Evolutionary conservation across 352 stramenopile species (phyloP).

Genomic region (Phytophthora ohioensis): DNA sequence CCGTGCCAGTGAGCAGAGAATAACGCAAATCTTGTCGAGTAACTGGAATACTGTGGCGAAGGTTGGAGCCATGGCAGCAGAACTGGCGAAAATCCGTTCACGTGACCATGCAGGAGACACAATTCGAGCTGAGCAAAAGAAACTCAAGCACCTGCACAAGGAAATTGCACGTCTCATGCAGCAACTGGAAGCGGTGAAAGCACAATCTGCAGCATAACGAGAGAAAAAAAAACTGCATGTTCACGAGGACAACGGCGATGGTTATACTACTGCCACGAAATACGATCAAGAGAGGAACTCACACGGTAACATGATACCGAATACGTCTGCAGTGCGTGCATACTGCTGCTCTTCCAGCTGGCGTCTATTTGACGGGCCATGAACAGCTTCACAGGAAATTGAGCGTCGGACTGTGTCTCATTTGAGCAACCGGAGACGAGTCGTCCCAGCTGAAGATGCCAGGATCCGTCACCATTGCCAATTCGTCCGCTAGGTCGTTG

Average conservation of each 20-base stretch:
- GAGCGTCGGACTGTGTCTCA: constrained; percentile 29
- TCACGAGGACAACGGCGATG: constrained; percentile 26
- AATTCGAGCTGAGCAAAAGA: constrained; percentile 59
- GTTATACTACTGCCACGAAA: constrained; percentile 31
- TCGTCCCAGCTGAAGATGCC: constrained; percentile 38
- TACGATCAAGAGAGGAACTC: constrained; percentile 26
- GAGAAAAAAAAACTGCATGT: constrained; percentile 21
- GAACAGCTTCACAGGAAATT: constrained; percentile 32
- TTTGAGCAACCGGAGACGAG: constrained; percentile 4
- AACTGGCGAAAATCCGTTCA: constrained; percentile 61
- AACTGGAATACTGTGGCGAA: constrained; percentile 78
- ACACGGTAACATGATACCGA: constrained; percentile 31
- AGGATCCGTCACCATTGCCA: constrained; percentile 39
- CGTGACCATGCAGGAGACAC: constrained; percentile 60
- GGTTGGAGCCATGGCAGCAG: constrained; percentile 55
- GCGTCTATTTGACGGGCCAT: neutral
- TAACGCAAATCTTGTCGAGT: constrained; percentile 61
- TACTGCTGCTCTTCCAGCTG: constrained; percentile 8
- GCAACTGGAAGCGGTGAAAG: constrained; percentile 53
- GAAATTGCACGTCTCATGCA: constrained; percentile 66
- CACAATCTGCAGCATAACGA: constrained; percentile 27
- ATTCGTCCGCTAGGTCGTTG: constrained; percentile 51
- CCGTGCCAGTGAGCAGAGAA: constrained; percentile 40
- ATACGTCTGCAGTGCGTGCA: constrained; percentile 16
- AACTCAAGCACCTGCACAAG: constrained; percentile 63